Percentiles rank a stretch among this genome's conserved stretches.
phyloP scores from a whole-genome alignment of 73 alveolate species.

The Paramecium caudatum region DNA sequence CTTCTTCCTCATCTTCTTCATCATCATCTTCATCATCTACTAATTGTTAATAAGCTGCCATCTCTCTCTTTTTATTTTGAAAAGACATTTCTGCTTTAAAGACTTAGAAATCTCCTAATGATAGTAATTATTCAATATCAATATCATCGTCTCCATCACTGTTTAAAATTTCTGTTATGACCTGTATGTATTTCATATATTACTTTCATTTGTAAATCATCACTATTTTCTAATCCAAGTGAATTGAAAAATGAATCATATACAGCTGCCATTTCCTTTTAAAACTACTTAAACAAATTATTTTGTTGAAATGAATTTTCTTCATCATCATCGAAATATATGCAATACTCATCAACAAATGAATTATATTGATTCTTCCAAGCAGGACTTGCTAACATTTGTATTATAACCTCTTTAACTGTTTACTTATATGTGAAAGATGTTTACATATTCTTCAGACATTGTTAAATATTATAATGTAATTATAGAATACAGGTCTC shows the following conservation, averaged over 20 bases:
- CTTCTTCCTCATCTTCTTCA: not conserved
- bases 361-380: slow-evolving; percentile 45
- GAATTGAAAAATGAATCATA: slow-evolving; percentile 9
- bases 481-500: slow-evolving; percentile 33
- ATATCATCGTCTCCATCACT: slow-evolving; percentile 12
- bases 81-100: slow-evolving; percentile 59
- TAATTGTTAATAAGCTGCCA: slow-evolving; percentile 19
- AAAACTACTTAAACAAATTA: not conserved
- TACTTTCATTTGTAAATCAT: not conserved
- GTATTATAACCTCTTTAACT: not conserved
- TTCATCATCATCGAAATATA: slow-evolving; percentile 29
- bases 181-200: not conserved
- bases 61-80: slow-evolving; percentile 54
- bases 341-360: slow-evolving; percentile 52
- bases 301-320: not conserved
- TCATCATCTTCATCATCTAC: slow-evolving; percentile 49
- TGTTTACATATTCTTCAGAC: slow-evolving; percentile 19
- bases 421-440: not conserved
- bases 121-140: slow-evolving; percentile 24
- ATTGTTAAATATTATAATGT: slow-evolving; percentile 25
- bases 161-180: not conserved
- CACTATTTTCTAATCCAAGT: not conserved
- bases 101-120: slow-evolving; percentile 43
- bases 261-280: slow-evolving; percentile 51
- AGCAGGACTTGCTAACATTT: slow-evolving; percentile 30